Evolutionary conservation across 192 early-diverging fungal species (phyloP), one percentile per base, ranked within the genome.

Genomic region (Diversispora eburnea): DNA sequence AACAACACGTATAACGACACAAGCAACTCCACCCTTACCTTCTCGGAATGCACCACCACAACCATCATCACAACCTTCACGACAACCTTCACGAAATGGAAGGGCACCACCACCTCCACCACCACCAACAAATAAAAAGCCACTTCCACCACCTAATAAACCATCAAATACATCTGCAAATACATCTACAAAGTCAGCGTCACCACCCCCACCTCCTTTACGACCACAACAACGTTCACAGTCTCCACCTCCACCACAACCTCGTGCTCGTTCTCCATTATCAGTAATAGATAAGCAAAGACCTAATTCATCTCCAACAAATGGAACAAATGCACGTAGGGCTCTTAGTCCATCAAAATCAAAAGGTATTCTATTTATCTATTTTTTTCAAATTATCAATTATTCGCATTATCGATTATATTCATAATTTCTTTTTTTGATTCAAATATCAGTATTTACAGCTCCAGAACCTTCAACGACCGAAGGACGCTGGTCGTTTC

Each of bases 401-500:
- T n/a, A 10, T 39, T 42, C 15, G 49, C 22, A 4, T 57, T 45
- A 54, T 73, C 55, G 5, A 25, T 51, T 70, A 12, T 65, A 48
- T 49, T 61, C 59, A 72, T 41, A 12, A 51, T 57, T 67, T 22
- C n/a, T 33, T 5, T 42, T 39, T 70, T 17, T 42, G 41, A 17
- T 15, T 56, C 15, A 39, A 72, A 46, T 22, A 6, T 39, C 33
- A 25, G 43, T 33, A 60, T 41, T 72, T 58, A 46, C 58, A 49
- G 41, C n/a, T 74, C 62, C 70, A 65, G 81, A 82, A 62, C 81
- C 78, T 33, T 75, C 76, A 73, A 73, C 74, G 61, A 79, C 76
- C 56, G 81, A 82, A 65, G 81, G 81, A n/a, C 67, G 78, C 55
- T 82, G 81, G 81, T 75, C 74, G 42, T 82, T 82, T 61, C 75